These are phyloP conservation scores for Aspergillus diversus DNA, from an alignment of 495 filamentous ascomycete species.

Conservation along the genomic window DNA sequence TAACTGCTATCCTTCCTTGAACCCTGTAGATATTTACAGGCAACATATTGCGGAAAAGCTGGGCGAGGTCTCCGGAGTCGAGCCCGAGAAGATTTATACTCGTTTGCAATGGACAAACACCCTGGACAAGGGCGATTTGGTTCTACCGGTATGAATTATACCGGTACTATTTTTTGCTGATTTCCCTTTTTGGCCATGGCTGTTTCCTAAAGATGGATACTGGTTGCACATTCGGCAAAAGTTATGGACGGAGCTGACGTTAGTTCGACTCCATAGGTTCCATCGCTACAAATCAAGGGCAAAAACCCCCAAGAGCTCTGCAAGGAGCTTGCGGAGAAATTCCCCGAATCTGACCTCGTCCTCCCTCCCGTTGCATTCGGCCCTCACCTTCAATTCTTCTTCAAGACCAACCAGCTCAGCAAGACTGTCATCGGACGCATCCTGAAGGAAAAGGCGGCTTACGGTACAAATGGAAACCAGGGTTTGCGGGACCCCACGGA, in stretches of 20 bases:
- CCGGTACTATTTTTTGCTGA: too few species aligned
- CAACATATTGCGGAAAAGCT: conserved; percentile 78
- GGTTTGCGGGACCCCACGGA: conserved; percentile 71
- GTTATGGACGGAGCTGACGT: not conserved
- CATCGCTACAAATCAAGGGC: conserved; percentile 74
- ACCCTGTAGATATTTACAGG: conserved; percentile 88
- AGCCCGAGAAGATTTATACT: conserved; percentile 74
- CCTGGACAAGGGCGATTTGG: conserved; percentile 88
- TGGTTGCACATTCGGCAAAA: too few species aligned
- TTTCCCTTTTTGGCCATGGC: too few species aligned
- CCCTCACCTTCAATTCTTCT: conserved; percentile 82
- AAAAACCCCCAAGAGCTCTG: conserved; percentile 72
- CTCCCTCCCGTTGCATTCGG: conserved; percentile 64
- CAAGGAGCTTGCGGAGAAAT: conserved; percentile 73
- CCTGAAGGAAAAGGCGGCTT: conserved; percentile 61
- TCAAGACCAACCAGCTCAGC: conserved; percentile 62
- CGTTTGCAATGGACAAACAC: conserved; percentile 79
- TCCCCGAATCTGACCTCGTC: conserved; percentile 77
- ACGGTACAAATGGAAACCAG: conserved; percentile 65
- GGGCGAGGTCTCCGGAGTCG: conserved; percentile 71
- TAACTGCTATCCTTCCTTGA: conserved; percentile 65
- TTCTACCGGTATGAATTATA: conserved; percentile 59
- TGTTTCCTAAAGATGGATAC: too few species aligned
- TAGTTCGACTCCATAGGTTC: conserved; percentile 44
- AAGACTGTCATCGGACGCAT: conserved; percentile 66